Base-by-base conservation (phyloP, 768 basidiomycete genomes). In the Terana coerulea region DNA sequence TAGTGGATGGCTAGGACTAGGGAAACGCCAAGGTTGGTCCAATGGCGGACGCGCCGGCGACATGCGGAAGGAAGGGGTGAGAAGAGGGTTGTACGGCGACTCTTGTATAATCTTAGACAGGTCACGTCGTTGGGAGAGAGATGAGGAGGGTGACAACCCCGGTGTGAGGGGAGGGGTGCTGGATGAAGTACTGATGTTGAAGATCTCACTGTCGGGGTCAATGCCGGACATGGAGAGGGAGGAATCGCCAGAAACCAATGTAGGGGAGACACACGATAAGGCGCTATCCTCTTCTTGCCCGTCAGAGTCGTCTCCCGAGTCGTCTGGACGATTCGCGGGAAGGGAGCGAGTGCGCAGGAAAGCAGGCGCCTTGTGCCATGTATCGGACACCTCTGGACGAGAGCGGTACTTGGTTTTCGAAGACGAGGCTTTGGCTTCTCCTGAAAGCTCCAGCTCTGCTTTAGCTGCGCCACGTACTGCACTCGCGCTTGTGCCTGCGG, bases 11-110 rank as follows among this genome's bases (percentile, higher is more conserved):
- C 84, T 87, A 10, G 87, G 86, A 59, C 86, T 90, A 7, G 85
- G 81, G 61, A 83, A 88, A 31, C 86, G 80, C 88, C 88, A 91
- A 2, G 88, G 88, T 53, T 89, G 88, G 59, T 88, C 84, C 15
- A 83, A 86, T 5, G 86, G 86, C 21, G 84, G 78, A 9, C 80
- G 84, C 0, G 83, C 78, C 15, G 86, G 84, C 9, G 86, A 88
- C 65, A 90, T 87, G 33, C 85, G 80, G 65, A 90, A 90, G 3
- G 86, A 78, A 0, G 88, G 88, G 0, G 88, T 88, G 29, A 78
- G 70, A 12, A 80, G 74, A 30, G 88, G 88, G 61, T 91, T 78
- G 52, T 90, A 91, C 2, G 88, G 88, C 5, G 88, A 89, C 59
- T 81, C 73, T 7, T 84, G 81, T 41, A 83, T 69, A 2, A 52